Conservation (phyloP, 768 basidiomycete species). For the Tremella mesenterica region DNA sequence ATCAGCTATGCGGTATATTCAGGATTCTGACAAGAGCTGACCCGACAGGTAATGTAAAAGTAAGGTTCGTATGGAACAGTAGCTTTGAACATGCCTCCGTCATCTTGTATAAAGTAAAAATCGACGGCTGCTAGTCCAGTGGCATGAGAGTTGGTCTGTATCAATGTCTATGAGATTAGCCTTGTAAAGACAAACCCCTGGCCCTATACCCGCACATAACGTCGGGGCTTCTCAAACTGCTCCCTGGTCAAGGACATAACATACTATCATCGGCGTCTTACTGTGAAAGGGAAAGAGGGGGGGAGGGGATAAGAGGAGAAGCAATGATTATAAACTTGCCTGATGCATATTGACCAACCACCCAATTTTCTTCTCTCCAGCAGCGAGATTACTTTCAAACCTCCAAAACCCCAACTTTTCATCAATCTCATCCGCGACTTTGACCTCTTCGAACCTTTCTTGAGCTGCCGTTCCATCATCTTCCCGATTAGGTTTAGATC, state of each 20-base stretch:
- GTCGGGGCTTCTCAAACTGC: not conserved
- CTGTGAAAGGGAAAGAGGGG: too few relatives aligned
- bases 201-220: not conserved
- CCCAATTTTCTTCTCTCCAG: slow-evolving; percentile 63
- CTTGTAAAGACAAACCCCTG: not conserved
- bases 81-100: slow-evolving; percentile 91
- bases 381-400: slow-evolving; percentile 54
- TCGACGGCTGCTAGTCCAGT: slow-evolving; percentile 85
- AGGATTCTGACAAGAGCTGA: slow-evolving; percentile 37
- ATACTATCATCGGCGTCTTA: too few relatives aligned
- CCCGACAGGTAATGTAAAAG: slow-evolving; percentile 87
- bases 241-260: too few relatives aligned
- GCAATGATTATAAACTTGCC: slow-evolving; percentile 51
- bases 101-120: slow-evolving; percentile 94
- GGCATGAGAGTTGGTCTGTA: slow-evolving; percentile 77
- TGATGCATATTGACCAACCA: slow-evolving; percentile 99
- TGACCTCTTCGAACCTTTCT: slow-evolving; percentile 74
- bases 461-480: slow-evolving; percentile 83
- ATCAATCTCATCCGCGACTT: slow-evolving; percentile 74
- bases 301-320: too few relatives aligned
- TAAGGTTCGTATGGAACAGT: slow-evolving; percentile 91
- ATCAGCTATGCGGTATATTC: slow-evolving; percentile 4
- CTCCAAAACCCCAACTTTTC: slow-evolving; percentile 82
- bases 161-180: slow-evolving; percentile 56
- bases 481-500: slow-evolving; percentile 55